Percentiles rank a stretch among this genome's conserved stretches.
These are phyloP conservation scores for Geotrichum phurueaensis DNA, from an alignment of 1,139 yeast species.

Conservation along the genomic window DNA sequence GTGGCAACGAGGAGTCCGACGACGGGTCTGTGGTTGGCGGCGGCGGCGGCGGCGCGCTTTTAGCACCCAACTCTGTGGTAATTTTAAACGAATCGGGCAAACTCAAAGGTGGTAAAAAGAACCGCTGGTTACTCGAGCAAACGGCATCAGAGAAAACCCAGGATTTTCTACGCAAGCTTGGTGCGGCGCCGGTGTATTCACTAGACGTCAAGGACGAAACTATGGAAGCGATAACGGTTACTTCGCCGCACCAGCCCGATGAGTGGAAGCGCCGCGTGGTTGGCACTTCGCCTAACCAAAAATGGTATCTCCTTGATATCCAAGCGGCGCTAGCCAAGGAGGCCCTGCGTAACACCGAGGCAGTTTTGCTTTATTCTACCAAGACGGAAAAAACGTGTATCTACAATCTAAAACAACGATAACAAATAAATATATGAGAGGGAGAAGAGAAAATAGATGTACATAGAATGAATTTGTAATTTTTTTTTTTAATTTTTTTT, in stretches of 20 bases:
- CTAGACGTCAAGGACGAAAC: constrained; percentile 80
- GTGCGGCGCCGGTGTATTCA: constrained; percentile 56
- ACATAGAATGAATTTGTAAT: background rate
- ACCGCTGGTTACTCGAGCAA: constrained; percentile 75
- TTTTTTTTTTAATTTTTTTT: background rate
- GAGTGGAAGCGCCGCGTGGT: constrained; percentile 85
- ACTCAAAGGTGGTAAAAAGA: constrained; percentile 63
- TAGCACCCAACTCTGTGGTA: constrained; percentile 21
- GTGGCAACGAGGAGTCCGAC: background rate
- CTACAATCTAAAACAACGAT: constrained; percentile 28
- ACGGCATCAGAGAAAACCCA: constrained; percentile 54
- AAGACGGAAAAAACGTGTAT: constrained; percentile 67
- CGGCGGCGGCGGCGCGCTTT: background rate
- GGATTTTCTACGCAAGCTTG: background rate
- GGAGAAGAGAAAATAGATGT: background rate
- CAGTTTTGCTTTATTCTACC: constrained; percentile 69
- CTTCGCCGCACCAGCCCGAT: constrained; percentile 71
- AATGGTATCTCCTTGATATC: constrained; percentile 69
- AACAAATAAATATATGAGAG: too few relatives aligned
- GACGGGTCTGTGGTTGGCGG: constrained; percentile 1
- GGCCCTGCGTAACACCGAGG: constrained; percentile 59
- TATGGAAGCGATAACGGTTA: constrained; percentile 69
- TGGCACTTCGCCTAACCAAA: constrained; percentile 63
- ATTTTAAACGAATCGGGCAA: constrained; percentile 48
- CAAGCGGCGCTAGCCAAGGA: constrained; percentile 70